A percentile compares a stretch with the other conserved stretches of the same genome.
Evolutionary conservation across 306 rosid species (phyloP).

Genomic region (Cyamopsis tetragonoloba): DNA sequence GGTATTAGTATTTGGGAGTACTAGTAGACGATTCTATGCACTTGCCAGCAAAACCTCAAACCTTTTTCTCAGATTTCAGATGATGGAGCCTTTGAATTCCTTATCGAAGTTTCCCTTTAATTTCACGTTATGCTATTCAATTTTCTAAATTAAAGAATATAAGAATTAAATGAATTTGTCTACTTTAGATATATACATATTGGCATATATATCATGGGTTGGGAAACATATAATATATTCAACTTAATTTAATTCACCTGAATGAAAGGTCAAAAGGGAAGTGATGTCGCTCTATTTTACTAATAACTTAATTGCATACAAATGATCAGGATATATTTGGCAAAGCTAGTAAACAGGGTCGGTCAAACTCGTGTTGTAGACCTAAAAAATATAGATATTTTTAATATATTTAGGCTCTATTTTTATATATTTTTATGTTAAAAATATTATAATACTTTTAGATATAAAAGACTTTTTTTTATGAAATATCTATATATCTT

Average conservation of each 20-base stretch:
- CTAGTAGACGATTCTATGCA: constrained; percentile 16
- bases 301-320: too few species aligned
- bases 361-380: too few species aligned
- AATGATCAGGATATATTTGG: too few species aligned
- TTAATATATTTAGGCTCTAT: too few species aligned
- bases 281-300: too few species aligned
- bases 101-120: background rate
- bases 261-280: constrained; percentile 9
- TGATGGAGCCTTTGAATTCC: constrained; percentile 15
- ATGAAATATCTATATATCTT: too few species aligned
- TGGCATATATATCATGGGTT: background rate
- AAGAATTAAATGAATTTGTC: background rate
- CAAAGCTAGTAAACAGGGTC: too few species aligned
- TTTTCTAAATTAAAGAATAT: background rate
- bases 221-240: background rate
- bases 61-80: constrained; percentile 11
- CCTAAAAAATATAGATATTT: too few species aligned
- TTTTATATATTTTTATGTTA: too few species aligned
- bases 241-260: background rate
- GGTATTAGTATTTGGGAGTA: constrained; percentile 25
- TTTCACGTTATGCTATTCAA: background rate
- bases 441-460: too few species aligned
- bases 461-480: too few species aligned
- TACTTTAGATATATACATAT: background rate
- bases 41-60: constrained; percentile 19